A percentile compares a stretch with the other conserved stretches of the same genome.
Evolutionary conservation across 2,329 filamentous ascomycete genomes (phyloP).

Genomic region (Alternaria triticina): DNA sequence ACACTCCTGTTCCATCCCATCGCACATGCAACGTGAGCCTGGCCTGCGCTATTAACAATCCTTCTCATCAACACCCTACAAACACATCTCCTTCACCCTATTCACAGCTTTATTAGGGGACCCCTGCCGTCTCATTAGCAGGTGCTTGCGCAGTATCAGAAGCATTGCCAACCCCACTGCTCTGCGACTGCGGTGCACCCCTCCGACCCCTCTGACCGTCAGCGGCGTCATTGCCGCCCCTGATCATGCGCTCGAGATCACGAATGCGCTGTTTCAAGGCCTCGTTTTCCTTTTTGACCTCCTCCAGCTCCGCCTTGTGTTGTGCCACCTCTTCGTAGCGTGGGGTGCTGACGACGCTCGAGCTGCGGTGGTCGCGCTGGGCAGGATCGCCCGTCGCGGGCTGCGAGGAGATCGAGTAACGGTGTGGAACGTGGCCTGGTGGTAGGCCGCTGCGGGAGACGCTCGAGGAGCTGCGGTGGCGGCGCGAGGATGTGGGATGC

Average conservation of each 20-base stretch:
- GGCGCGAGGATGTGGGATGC: slow-evolving; percentile 61
- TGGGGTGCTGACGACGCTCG: slow-evolving; percentile 46
- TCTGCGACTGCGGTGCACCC: slow-evolving; percentile 25
- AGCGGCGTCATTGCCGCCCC: slow-evolving; percentile 17
- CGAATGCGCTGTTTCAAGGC: slow-evolving; percentile 55
- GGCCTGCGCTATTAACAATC: background rate
- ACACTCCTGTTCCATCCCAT: background rate
- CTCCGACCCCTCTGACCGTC: slow-evolving; percentile 43
- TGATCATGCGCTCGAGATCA: slow-evolving; percentile 53
- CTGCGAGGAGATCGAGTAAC: slow-evolving; percentile 43
- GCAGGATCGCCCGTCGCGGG: slow-evolving; percentile 29
- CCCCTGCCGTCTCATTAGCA: slow-evolving; percentile 3
- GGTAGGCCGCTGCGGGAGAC: slow-evolving; percentile 51
- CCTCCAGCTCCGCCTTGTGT: slow-evolving; percentile 55
- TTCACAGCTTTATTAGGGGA: slow-evolving; percentile 12
- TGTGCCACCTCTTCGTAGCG: slow-evolving; percentile 53
- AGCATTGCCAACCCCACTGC: slow-evolving; percentile 7
- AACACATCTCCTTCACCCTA: slow-evolving; percentile 11
- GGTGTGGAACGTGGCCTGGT: slow-evolving; percentile 29
- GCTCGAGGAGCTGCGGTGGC: slow-evolving; percentile 64
- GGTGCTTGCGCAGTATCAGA: slow-evolving; percentile 5
- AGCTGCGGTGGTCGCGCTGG: slow-evolving; percentile 34
- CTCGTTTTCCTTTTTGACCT: slow-evolving; percentile 59
- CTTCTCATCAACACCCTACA: background rate
- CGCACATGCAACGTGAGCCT: background rate